Evolutionary conservation across 306 rosid species (phyloP).

Genomic region (Fagus crenata): DNA sequence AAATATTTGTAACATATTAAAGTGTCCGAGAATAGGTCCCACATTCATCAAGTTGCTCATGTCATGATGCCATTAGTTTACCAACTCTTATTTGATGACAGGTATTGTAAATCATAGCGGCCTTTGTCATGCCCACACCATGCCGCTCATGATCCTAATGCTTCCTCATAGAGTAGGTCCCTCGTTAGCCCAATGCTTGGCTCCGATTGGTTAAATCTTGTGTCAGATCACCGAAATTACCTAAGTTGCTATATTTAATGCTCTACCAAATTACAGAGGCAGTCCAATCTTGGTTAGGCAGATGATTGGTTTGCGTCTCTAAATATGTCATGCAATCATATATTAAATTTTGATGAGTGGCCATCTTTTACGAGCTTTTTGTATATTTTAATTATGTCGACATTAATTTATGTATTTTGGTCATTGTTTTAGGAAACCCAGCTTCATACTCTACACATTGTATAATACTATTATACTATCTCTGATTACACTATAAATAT

Average conservation of each 20-base stretch:
- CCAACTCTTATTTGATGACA: constrained; percentile 30
- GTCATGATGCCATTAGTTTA: constrained; percentile 48
- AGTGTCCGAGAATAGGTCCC: constrained; percentile 28
- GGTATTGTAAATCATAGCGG: constrained; percentile 15
- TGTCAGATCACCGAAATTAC: constrained; percentile 43
- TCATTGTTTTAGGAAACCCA: no score
- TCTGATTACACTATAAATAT: no score
- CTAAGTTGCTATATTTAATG: background rate
- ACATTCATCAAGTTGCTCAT: constrained; percentile 40
- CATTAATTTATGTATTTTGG: no score
- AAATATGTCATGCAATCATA: no score
- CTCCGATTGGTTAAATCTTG: constrained; percentile 17
- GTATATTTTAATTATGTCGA: no score
- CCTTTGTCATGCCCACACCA: constrained; percentile 29
- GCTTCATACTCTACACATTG: no score
- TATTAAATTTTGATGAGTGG: no score
- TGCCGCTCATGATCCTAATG: background rate
- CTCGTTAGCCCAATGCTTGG: background rate
- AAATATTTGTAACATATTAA: constrained; percentile 4
- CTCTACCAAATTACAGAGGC: background rate
- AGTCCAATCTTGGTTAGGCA: no score
- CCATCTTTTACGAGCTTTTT: no score
- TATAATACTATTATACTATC: no score
- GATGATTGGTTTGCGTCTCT: no score
- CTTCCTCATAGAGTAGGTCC: constrained; percentile 27